Conservation (phyloP, 257 asterid species). For the Misopates orontium region DNA sequence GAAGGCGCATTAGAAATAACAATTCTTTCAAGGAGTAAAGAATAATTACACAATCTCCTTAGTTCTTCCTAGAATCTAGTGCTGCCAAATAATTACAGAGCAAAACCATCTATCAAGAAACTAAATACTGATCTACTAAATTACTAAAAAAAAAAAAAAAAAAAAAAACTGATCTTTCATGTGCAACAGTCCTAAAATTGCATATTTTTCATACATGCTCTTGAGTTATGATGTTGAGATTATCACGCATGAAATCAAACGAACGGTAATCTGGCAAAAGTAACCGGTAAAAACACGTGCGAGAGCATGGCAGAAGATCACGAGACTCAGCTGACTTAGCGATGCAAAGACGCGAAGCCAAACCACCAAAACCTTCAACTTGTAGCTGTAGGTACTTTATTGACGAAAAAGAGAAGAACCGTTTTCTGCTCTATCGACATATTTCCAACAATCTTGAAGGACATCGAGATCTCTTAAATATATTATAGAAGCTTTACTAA, state of each 20-base stretch:
- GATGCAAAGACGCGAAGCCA: slow-evolving; percentile 72
- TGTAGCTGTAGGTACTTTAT: slow-evolving; percentile 71
- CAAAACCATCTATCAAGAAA: too few species aligned
- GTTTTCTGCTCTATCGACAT: slow-evolving; percentile 79
- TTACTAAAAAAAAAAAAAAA: too few species aligned
- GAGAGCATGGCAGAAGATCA: slow-evolving; percentile 78
- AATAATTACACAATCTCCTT: too few species aligned
- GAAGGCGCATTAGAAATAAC: too few species aligned
- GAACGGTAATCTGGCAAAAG: slow-evolving; percentile 73
- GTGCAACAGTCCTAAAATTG: slow-evolving; percentile 67
- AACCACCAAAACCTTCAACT: slow-evolving; percentile 90
- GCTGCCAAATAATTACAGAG: too few species aligned
- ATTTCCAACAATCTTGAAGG: slow-evolving; percentile 53
- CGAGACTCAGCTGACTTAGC: slow-evolving; percentile 47
- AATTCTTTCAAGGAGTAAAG: too few species aligned
- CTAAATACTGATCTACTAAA: too few species aligned
- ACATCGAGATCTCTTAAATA: slow-evolving; percentile 9
- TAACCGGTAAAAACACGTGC: slow-evolving; percentile 82
- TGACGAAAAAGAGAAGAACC: slow-evolving; percentile 83
- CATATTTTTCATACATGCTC: slow-evolving; percentile 88
- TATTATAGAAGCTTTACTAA: neutral
- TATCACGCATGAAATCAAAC: slow-evolving; percentile 43
- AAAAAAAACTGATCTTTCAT: too few species aligned
- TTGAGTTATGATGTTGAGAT: slow-evolving; percentile 64
- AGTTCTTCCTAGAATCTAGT: too few species aligned